A percentile compares a stretch with the other conserved stretches of the same genome.
Evolutionary conservation across 257 asterid genomes (phyloP).

Genomic region (Jacaranda mimosifolia): DNA sequence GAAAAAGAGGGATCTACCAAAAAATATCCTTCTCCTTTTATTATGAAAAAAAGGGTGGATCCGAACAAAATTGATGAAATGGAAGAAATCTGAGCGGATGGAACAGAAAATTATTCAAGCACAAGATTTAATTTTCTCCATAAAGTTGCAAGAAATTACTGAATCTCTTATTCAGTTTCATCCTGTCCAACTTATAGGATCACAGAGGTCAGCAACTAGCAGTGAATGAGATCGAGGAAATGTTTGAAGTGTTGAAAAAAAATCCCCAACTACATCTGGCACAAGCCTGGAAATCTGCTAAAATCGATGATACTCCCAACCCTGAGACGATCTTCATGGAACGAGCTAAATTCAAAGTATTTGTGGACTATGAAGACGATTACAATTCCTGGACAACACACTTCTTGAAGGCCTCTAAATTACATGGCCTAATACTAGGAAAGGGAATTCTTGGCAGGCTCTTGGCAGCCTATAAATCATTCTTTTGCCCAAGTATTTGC

Average conservation of each 20-base stretch:
- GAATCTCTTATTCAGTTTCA: neutral
- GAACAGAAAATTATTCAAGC: neutral
- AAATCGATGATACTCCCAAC: neutral
- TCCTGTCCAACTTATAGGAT: neutral
- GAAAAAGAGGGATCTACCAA: too few species aligned
- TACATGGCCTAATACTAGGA: neutral
- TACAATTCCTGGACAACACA: slow-evolving; percentile 6
- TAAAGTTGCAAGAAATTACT: neutral
- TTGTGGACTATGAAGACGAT: neutral
- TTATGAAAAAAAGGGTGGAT: too few species aligned
- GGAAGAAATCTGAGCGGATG: too few species aligned
- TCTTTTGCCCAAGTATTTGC: slow-evolving; percentile 22
- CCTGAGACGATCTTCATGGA: neutral
- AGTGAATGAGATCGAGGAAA: slow-evolving; percentile 1
- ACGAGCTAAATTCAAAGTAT: neutral
- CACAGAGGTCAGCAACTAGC: neutral
- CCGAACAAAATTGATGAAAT: too few species aligned
- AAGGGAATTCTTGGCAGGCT: slow-evolving; percentile 8
- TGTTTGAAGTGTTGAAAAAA: neutral
- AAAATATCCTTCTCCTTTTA: too few species aligned
- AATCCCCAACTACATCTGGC: slow-evolving; percentile 3
- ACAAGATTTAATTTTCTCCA: neutral
- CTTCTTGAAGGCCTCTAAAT: slow-evolving; percentile 1
- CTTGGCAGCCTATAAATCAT: slow-evolving; percentile 13
- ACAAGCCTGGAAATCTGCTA: slow-evolving; percentile 1